A percentile compares a stretch with the other conserved stretches of the same genome.
Conservation (phyloP, 1,139 yeast species). For the Candida buenavistaensis region DNA sequence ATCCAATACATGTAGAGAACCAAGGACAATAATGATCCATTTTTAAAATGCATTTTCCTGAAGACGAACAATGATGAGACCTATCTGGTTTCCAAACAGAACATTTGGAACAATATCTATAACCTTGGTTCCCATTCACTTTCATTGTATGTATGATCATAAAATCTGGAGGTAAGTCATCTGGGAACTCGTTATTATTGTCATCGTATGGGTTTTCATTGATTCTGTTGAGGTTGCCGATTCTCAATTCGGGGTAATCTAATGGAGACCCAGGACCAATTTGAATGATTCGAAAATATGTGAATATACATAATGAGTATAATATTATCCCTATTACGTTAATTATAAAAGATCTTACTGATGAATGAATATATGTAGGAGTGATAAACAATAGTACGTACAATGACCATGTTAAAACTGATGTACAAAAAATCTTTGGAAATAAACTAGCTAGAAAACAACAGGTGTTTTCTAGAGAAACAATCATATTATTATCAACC, state of each 20-base stretch:
- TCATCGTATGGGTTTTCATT: conserved; percentile 13
- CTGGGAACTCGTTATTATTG: conserved; percentile 1
- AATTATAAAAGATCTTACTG: conserved; percentile 15
- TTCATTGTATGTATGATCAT: conserved; percentile 20
- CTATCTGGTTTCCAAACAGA: conserved; percentile 92
- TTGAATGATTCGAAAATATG: conserved; percentile 56
- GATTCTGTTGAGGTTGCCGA: conserved; percentile 1
- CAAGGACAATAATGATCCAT: conserved; percentile 98
- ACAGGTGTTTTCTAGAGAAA: conserved; percentile 30
- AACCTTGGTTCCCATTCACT: conserved; percentile 14
- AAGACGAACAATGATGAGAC: conserved; percentile 82
- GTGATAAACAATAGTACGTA: conserved; percentile 35
- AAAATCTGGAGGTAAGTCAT: conserved; percentile 16
- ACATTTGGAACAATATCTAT: conserved; percentile 57
- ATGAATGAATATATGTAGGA: conserved; percentile 18
- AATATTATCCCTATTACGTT: conserved; percentile 18
- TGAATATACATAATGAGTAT: conserved; percentile 26
- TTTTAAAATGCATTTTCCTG: conserved; percentile 67
- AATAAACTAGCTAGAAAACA: conserved; percentile 52
- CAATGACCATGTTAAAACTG: conserved; percentile 58
- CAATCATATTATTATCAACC: conserved; percentile 3
- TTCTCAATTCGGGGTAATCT: conserved; percentile 22
- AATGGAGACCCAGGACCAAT: conserved; percentile 71
- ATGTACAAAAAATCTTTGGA: conserved; percentile 59
- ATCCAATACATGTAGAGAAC: conserved; percentile 91